Evolutionary conservation across 1,139 yeast genomes (phyloP).

Genomic region (Pneumocystis murina): DNA sequence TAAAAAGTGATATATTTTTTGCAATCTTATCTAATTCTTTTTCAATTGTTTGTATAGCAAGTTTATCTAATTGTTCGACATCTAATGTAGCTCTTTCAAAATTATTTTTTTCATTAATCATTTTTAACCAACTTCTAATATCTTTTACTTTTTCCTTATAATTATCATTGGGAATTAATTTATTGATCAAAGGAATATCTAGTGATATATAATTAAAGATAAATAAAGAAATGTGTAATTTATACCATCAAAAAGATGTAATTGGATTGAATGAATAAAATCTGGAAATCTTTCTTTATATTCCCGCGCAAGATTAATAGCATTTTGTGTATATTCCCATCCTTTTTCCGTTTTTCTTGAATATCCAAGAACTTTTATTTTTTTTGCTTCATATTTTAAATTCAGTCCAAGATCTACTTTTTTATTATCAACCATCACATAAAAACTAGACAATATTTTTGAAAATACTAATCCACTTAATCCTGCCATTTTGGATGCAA

Average conservation of each 20-base stretch:
- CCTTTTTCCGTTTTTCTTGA: slow-evolving; percentile 50
- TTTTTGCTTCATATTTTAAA: slow-evolving; percentile 63
- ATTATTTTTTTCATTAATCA: slow-evolving; percentile 28
- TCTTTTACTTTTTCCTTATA: slow-evolving; percentile 9
- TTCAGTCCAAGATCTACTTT: slow-evolving; percentile 70
- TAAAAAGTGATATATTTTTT: slow-evolving; percentile 31
- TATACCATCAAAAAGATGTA: slow-evolving; percentile 11
- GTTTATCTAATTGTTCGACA: slow-evolving; percentile 61
- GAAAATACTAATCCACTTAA: slow-evolving; percentile 56
- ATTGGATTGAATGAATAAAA: slow-evolving; percentile 35
- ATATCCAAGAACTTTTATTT: slow-evolving; percentile 77
- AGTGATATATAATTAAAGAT: slow-evolving; percentile 15
- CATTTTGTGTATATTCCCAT: slow-evolving; percentile 77
- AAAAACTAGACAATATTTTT: slow-evolving; percentile 57
- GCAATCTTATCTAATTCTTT: slow-evolving; percentile 37
- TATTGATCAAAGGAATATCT: slow-evolving; percentile 23
- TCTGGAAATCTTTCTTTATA: slow-evolving; percentile 50
- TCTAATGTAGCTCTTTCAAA: slow-evolving; percentile 58
- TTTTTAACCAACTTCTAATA: slow-evolving; percentile 37
- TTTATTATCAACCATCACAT: slow-evolving; percentile 37
- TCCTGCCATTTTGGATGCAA: slow-evolving; percentile 44
- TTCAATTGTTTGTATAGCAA: slow-evolving; percentile 57
- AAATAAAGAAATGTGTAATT: not conserved
- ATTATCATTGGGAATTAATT: slow-evolving; percentile 1
- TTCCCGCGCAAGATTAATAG: slow-evolving; percentile 48